Evolutionary conservation across 2,329 filamentous ascomycete species (phyloP).

Genomic region (Aureobasidium sp.): DNA sequence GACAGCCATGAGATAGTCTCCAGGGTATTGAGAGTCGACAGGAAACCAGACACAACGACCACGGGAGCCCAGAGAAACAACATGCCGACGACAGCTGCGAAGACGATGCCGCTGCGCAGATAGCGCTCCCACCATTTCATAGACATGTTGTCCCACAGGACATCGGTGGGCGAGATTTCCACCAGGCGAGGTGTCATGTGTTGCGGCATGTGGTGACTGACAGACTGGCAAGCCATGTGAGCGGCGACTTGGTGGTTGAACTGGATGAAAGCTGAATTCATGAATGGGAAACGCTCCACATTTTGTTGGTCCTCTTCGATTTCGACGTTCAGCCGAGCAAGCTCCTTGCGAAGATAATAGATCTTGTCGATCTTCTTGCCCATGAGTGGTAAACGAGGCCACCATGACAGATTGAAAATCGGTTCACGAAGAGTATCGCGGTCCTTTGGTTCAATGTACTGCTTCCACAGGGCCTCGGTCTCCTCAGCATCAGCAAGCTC

Average conservation of each 20-base stretch:
- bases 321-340: slow-evolving; percentile 82
- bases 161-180: slow-evolving; percentile 89
- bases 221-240: slow-evolving; percentile 93
- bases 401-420: slow-evolving; percentile 55
- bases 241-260: slow-evolving; percentile 97
- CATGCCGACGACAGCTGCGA: slow-evolving; percentile 63
- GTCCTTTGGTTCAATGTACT: slow-evolving; percentile 72
- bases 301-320: slow-evolving; percentile 86
- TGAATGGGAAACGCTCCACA: slow-evolving; percentile 77
- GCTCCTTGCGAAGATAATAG: slow-evolving; percentile 77
- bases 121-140: slow-evolving; percentile 91
- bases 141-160: slow-evolving; percentile 96
- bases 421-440: slow-evolving; percentile 79
- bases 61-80: slow-evolving; percentile 86
- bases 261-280: slow-evolving; percentile 97
- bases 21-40: slow-evolving; percentile 70
- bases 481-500: slow-evolving; percentile 57
- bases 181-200: slow-evolving; percentile 89
- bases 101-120: slow-evolving; percentile 60
- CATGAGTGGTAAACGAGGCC: slow-evolving; percentile 48
- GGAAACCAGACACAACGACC: slow-evolving; percentile 75
- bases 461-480: slow-evolving; percentile 67
- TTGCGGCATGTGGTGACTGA: slow-evolving; percentile 83
- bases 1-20: slow-evolving; percentile 59
- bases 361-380: slow-evolving; percentile 94